These are phyloP conservation scores for Claviceps spartinae DNA, from an alignment of 2,329 filamentous ascomycete genomes.

Conservation along the genomic window DNA sequence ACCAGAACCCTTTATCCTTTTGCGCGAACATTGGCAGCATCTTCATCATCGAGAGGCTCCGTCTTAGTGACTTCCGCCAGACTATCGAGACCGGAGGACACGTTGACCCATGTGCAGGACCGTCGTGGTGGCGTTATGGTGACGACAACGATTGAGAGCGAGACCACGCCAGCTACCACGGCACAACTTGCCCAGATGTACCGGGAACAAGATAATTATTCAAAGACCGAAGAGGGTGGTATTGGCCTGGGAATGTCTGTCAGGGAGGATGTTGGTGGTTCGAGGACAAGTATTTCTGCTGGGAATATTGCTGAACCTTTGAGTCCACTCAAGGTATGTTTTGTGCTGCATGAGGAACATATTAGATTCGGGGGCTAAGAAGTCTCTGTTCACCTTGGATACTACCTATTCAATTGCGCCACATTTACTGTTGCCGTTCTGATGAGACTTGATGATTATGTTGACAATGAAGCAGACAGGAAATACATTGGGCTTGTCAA, in stretches of 20 bases:
- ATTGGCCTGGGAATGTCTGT: not conserved
- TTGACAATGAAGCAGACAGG: too few species aligned
- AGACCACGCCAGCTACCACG: constrained; percentile 15
- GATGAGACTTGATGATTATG: too few species aligned
- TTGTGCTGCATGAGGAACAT: too few species aligned
- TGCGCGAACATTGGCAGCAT: not conserved
- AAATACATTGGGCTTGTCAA: too few species aligned
- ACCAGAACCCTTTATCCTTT: constrained; percentile 3
- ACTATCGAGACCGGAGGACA: not conserved
- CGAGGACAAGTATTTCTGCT: not conserved
- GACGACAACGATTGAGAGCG: constrained; percentile 24
- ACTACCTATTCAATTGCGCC: too few species aligned
- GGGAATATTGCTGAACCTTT: not conserved
- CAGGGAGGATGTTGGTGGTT: not conserved
- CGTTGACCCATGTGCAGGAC: not conserved
- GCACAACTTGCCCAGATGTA: not conserved
- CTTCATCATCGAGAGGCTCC: not conserved
- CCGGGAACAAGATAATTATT: constrained; percentile 1
- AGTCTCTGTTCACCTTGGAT: too few species aligned
- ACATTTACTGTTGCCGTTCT: too few species aligned
- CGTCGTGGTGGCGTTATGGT: constrained; percentile 15
- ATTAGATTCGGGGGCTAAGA: too few species aligned
- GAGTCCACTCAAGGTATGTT: too few species aligned
- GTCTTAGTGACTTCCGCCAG: not conserved
- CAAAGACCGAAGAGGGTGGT: not conserved